phyloP scores from a whole-genome alignment of 2,329 filamentous ascomycete species.

The Colletotrichum godetiae region DNA sequence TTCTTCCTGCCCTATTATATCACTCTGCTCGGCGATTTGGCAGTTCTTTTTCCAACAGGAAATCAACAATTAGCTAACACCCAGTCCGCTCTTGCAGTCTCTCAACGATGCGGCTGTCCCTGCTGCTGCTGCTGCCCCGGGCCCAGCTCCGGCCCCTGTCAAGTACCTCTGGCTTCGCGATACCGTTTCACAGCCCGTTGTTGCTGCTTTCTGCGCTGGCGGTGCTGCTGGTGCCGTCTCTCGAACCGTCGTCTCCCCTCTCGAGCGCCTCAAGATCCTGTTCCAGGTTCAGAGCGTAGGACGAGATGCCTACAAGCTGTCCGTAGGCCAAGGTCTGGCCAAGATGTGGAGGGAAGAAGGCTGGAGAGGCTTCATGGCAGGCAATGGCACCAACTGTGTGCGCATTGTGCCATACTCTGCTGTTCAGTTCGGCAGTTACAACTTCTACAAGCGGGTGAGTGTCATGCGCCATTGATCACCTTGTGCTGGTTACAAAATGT shows the following conservation, averaged over 20 bases:
- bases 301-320: slow-evolving; percentile 92
- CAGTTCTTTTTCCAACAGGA: neutral
- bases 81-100: neutral
- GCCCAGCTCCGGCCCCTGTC: neutral
- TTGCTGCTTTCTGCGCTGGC: slow-evolving; percentile 93
- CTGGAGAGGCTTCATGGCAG: slow-evolving; percentile 96
- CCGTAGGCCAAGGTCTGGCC: slow-evolving; percentile 84
- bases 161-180: slow-evolving; percentile 51
- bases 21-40: no score
- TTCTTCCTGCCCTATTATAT: neutral
- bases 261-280: slow-evolving; percentile 97
- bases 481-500: neutral
- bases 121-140: slow-evolving; percentile 9
- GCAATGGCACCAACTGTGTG: slow-evolving; percentile 98
- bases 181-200: slow-evolving; percentile 81
- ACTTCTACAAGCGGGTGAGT: slow-evolving; percentile 89
- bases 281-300: slow-evolving; percentile 94
- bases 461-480: neutral
- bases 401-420: slow-evolving; percentile 98
- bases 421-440: slow-evolving; percentile 98
- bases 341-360: slow-evolving; percentile 99
- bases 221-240: slow-evolving; percentile 97
- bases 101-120: slow-evolving; percentile 19
- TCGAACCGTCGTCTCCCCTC: slow-evolving; percentile 93
- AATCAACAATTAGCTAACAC: neutral